A percentile compares a stretch with the other conserved stretches of the same genome.
These are phyloP conservation scores for Umbelopsis isabellina DNA, from an alignment of 192 early-diverging fungal species.

Conservation along the genomic window DNA sequence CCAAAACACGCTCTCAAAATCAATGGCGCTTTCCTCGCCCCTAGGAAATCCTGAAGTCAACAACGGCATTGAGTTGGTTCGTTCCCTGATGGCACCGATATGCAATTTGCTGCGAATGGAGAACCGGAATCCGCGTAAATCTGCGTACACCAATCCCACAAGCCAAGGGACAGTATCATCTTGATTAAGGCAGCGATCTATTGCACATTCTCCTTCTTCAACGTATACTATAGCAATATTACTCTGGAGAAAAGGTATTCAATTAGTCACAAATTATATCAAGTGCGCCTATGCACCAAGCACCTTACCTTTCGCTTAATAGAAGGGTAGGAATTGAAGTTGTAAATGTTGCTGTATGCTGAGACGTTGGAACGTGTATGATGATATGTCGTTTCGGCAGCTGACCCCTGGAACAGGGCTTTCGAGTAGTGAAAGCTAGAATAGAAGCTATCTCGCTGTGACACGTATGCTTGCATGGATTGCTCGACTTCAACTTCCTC, in stretches of 20 bases:
- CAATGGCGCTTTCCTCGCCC: slow-evolving; percentile 12
- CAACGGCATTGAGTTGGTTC: slow-evolving; percentile 20
- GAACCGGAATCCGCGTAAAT: slow-evolving; percentile 35
- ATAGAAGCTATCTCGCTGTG: slow-evolving; percentile 20
- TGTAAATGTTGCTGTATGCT: slow-evolving; percentile 12
- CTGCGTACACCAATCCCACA: slow-evolving; percentile 32
- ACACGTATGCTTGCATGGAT: not conserved
- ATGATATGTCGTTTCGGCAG: slow-evolving; percentile 11
- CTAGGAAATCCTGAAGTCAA: not conserved
- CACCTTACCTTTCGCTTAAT: slow-evolving; percentile 8
- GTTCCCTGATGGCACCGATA: slow-evolving; percentile 5
- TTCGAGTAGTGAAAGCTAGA: slow-evolving; percentile 8
- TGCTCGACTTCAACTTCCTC: slow-evolving; percentile 15
- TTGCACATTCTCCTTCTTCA: slow-evolving; percentile 26
- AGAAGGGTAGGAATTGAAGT: not conserved
- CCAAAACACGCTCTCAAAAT: slow-evolving; percentile 47
- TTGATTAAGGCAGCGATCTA: slow-evolving; percentile 8
- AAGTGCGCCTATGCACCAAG: not conserved
- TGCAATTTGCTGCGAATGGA: slow-evolving; percentile 17
- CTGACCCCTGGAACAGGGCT: slow-evolving; percentile 2
- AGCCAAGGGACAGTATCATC: slow-evolving; percentile 13
- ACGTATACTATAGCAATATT: slow-evolving; percentile 36
- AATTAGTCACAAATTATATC: not conserved
- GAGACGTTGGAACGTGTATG: not conserved
- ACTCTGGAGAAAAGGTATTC: slow-evolving; percentile 25